Evolutionary conservation across 306 rosid species (phyloP), one percentile per base, ranked within the genome.

Genomic region (Abrus precatorius): DNA sequence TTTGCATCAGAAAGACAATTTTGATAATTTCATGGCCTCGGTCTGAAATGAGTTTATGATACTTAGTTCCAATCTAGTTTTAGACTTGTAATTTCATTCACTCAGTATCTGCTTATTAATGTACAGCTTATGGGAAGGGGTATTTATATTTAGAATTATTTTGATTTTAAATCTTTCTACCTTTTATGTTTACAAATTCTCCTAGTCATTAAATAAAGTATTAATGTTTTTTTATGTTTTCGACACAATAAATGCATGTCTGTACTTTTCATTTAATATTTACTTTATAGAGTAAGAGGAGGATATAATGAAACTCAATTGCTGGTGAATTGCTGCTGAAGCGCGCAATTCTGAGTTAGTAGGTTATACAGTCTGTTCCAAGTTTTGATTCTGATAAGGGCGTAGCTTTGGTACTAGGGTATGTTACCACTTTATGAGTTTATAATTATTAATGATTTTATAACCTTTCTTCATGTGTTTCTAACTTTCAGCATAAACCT

Each of bases 1-100:
- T 89, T 89, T 96, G 97, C 98, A 88, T 93, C 99, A 84, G 94
- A 96, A 96, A 93, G 97, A 93, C 88, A 94, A 90, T 75, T 20
- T 20, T 93, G 99, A 93, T 90, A 89, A 84, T 89, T 91, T 88
- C 86, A 87, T 88, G 96, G 92, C 90, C 87, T 81, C 77, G 74
- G 86, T 85, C 90, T 87, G 90, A 80, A 86, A 87, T 91, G 20
- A 20, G 20, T 20, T 20, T 20, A 20, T 20, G 91, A 87, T 86
- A 72, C 84, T 84, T 86, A 73, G 92, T 88, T 48, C 83, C 82
- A 72, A 81, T 87, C 89, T 72, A 84, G 90, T 89, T 83, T 36
- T 72, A 34, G 87, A 80, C 80, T 86, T 74, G 72, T 74, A 61
- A 20, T 20, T 20, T 20, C 20, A 20, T 20, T 20, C 20, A 20